Base-by-base conservation (phyloP, 2,329 filamentous ascomycete genomes). In the Diaporthe eres region DNA sequence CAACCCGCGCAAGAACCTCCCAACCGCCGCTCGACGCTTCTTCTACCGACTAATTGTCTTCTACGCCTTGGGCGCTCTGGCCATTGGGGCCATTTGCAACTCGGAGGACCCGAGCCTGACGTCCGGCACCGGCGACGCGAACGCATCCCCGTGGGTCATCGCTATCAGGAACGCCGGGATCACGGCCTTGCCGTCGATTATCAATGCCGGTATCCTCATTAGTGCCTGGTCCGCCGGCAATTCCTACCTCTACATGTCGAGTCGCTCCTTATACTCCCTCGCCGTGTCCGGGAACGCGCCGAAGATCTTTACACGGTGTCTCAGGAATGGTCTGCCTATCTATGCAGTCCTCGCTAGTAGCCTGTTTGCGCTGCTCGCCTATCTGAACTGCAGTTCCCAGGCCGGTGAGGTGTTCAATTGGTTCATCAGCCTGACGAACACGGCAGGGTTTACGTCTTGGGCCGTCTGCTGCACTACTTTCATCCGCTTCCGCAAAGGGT, bases 131-230 rank as follows among this genome's bases (percentile, higher is more conserved):
- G 78, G 81, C 1, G 81, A 81, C n/a, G 81, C 82, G 9, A 82
- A 81, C 0, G 80, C 83, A 5, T 74, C 60, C 1, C 75, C 76
- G 34, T 75, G 76, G 79, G 92, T 94, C 77, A 90, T 94, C 78
- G 90, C 90, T 39, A 91, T 92, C 77, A 84, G 89, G 75, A 86
- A 91, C 75, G 91, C 91, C 7, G 90, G 91, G 60, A 90, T 94
- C 63, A 80, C 82, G 1, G 89, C 88, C 3, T 87, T 94, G 19
- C 91, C 92, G 34, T 88, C 87, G 34, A 89, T 94, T 78, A 92
- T 94, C 86, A 94, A 94, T 82, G 91, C 88, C 19, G 88, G 93
- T 65, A 92, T 94, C 79, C 86, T 92, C 63, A 87, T 74, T 25
- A 82, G 81, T 2, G 82, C 82, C 17, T 83, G 82, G 82, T 84